Base-by-base conservation (phyloP, 495 filamentous ascomycete species). In the Podospora anserina region DNA sequence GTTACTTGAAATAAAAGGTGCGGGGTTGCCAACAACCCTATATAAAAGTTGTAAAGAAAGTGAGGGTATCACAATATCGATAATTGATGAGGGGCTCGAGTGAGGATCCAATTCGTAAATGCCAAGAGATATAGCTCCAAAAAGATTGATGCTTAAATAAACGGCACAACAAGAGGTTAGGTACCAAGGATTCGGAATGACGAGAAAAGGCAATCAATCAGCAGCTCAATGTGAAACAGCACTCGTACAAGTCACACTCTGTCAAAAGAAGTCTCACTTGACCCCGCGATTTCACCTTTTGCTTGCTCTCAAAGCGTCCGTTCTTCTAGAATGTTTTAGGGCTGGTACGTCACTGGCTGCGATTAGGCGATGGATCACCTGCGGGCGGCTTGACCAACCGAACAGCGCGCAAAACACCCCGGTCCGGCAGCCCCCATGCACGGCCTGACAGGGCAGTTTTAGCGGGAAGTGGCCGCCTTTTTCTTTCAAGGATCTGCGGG, bases 21-120 rank as follows among this genome's bases (percentile, higher is more conserved):
- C 55, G 55, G 55, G 55, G 55, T 58, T n/a, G n/a, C 13, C 30
- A 49, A 49, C 39, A 16, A 49, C 55, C n/a, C 55, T 26, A 23
- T 19, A 58, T 19, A 3, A 15, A 11, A 58, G 1, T 19, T 9
- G 18, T 26, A 26, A 58, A 26, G 55, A 26, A 58, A 26, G 55
- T 58, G 55, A 58, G 18, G 55, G 13, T 58, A 58, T 58, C 55
- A 58, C 55, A 20, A 58, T 58, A 26, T 58, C 3, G 39, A 49
- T 49, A 49, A 49, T 13, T 11, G 39, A 49, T 18, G 39, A 49
- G 39, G 39, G 39, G 39, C 39, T 49, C 30, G 4, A 11, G 5
- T 49, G 39, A 49, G 13, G 39, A 49, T 49, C 39, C 39, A 49
- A 49, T 49, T 49, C 39, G 39, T 49, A 49, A 49, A 49, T 49